These are phyloP conservation scores for Ophiobolus disseminans DNA, from an alignment of 2,329 filamentous ascomycete genomes.

Conservation along the genomic window DNA sequence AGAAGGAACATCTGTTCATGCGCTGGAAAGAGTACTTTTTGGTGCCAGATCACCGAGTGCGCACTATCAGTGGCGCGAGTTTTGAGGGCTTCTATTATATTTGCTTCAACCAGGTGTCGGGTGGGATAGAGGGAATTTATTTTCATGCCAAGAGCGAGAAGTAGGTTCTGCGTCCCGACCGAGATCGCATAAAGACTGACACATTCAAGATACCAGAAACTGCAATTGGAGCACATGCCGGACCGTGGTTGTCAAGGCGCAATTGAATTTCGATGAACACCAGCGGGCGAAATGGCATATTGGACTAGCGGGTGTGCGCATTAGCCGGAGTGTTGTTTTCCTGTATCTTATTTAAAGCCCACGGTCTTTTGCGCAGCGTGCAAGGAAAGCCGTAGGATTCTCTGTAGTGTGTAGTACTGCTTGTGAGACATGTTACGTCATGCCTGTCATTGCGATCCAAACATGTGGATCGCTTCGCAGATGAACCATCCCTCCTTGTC, in stretches of 20 bases:
- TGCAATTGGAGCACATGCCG: constrained; percentile 87
- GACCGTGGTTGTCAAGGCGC: constrained; percentile 83
- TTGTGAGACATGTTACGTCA: constrained; percentile 28
- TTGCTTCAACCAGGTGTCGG: constrained; percentile 92
- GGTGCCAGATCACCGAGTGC: constrained; percentile 90
- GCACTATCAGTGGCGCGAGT: constrained; percentile 90
- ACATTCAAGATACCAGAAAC: constrained; percentile 78
- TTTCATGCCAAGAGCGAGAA: constrained; percentile 98
- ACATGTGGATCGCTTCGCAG: constrained; percentile 10
- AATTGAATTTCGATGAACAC: constrained; percentile 81
- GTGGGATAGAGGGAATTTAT: constrained; percentile 90
- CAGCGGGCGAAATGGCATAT: constrained; percentile 38
- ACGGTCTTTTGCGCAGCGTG: constrained; percentile 39
- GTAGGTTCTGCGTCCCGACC: constrained; percentile 62
- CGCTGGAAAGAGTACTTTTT: constrained; percentile 99
- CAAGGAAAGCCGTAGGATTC: constrained; percentile 28
- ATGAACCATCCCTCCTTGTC: constrained; percentile 2
- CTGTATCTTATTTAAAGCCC: constrained; percentile 34
- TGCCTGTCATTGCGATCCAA: constrained; percentile 3
- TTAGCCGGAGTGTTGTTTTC: constrained; percentile 29
- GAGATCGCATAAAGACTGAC: constrained; percentile 23
- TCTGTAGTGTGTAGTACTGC: constrained; percentile 20
- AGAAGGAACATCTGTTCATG: constrained; percentile 94
- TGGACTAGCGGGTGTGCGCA: constrained; percentile 40
- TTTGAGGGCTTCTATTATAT: constrained; percentile 99